Evolutionary conservation across 2,329 filamentous ascomycete genomes (phyloP), one percentile per base, ranked within the genome.

Genomic region (Fusarium mexicanum): DNA sequence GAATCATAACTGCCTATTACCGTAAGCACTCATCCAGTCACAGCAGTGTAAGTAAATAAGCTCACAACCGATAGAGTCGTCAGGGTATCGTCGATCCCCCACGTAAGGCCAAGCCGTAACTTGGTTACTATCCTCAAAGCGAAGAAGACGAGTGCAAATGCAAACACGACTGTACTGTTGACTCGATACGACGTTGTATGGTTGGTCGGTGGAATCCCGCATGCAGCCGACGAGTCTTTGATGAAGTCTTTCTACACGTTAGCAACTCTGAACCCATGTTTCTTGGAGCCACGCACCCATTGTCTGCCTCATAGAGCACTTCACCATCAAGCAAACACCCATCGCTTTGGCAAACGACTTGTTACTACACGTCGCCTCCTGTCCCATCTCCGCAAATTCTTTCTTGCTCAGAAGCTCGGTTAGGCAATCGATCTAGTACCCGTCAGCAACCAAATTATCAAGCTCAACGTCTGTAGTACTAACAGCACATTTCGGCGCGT

Each of bases 61-160:
- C 69, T 17, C 13, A 65, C 51, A 1, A 55, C 31, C 2, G 64
- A 61, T 9, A 64, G 8, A 9, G 22, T 7, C 0, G 41, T 54
- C 33, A 73, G 10, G 3, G 35, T 40, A 38, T 72, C 70, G 14
- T 72, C 69, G 6, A 61, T 5, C 3, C 69, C 64, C 69, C 70
- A 72, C 13, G 16, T n/a, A 0, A 64, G 44, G 8, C 31, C 31
- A 9, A 48, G 13, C 14, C 16, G 44, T 1, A 43, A 2, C 8
- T 68, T 69, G 0, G 64, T 20, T 6, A 13, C 29, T 17, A 72
- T 38, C 4, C 69, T 33, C 2, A 65, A 14, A 1, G 54, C 47
- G 4, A 72, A 72, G 18, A 72, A 68, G 1, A 58, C 4, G 0
- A 54, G 2, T 0, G 69, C 63, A 5, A 69, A 10, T 0, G 17